phyloP scores from a whole-genome alignment of 1,284 basidiomycete genomes.

The Cerrena zonata region DNA sequence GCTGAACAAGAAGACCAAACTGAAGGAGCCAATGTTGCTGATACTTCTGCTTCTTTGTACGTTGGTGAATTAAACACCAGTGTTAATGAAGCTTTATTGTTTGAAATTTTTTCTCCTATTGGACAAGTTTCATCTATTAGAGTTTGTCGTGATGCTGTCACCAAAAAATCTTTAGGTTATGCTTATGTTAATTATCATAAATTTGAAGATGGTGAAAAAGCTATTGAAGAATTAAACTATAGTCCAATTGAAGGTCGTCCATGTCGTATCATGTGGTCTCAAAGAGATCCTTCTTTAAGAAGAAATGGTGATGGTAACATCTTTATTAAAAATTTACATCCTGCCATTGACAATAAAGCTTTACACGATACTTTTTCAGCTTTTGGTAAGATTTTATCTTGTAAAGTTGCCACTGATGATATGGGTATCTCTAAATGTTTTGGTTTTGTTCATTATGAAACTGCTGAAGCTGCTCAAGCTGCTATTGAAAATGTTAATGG shows the following conservation, averaged over 20 bases:
- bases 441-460: slow-evolving; percentile 99
- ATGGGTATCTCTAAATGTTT: slow-evolving; percentile 91
- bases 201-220: slow-evolving; percentile 90
- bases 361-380: slow-evolving; percentile 99
- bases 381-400: slow-evolving; percentile 97
- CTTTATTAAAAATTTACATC: slow-evolving; percentile 99
- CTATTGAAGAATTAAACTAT: slow-evolving; percentile 99
- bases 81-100: slow-evolving; percentile 98
- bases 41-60: slow-evolving; percentile 90
- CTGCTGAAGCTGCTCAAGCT: slow-evolving; percentile 89
- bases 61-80: slow-evolving; percentile 97
- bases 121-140: slow-evolving; percentile 98
- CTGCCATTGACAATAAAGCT: slow-evolving; percentile 99
- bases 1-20: no score
- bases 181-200: slow-evolving; percentile 99
- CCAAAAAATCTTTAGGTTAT: slow-evolving; percentile 98
- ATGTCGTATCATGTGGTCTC: slow-evolving; percentile 99
- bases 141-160: slow-evolving; percentile 99
- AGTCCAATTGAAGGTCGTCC: slow-evolving; percentile 97
- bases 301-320: slow-evolving; percentile 99
- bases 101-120: slow-evolving; percentile 99
- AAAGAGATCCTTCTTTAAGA: slow-evolving; percentile 97
- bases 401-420: slow-evolving; percentile 97
- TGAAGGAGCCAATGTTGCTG: no score
- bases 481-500: slow-evolving; percentile 99